Conservation (phyloP, 2,329 filamentous ascomycete species). For the Hypoxylon sp. region DNA sequence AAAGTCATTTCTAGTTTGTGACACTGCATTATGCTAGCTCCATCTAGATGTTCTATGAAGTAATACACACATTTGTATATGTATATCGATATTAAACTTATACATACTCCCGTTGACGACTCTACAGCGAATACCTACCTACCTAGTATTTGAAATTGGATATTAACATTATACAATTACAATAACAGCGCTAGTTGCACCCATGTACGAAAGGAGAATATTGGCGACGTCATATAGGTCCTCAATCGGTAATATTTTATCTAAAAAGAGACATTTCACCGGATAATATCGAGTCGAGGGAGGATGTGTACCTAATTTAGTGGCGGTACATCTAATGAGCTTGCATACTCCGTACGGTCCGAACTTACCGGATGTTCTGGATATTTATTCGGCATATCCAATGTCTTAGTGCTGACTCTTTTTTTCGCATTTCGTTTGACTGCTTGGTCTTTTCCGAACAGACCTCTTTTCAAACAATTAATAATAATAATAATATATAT, state of each 20-base stretch:
- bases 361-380: conserved; percentile 26
- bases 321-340: conserved; percentile 18
- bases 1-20: conserved; percentile 4
- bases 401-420: conserved; percentile 13
- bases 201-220: not conserved
- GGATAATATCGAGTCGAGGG: conserved; percentile 24
- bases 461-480: not conserved
- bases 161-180: not conserved
- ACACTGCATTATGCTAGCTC: conserved; percentile 2
- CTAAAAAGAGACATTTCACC: conserved; percentile 9
- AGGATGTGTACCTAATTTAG: conserved; percentile 22
- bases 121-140: not conserved
- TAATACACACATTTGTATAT: not conserved
- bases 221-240: not conserved
- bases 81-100: not conserved
- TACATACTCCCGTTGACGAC: not conserved
- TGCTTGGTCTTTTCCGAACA: not conserved
- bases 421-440: conserved; percentile 8
- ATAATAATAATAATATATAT: too few relatives aligned
- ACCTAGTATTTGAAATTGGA: not conserved
- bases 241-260: conserved; percentile 5
- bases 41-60: not conserved
- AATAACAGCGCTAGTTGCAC: not conserved
- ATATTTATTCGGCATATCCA: conserved; percentile 22
- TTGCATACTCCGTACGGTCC: conserved; percentile 30